A percentile compares a stretch with the other conserved stretches of the same genome.
These are phyloP conservation scores for Pleurotus eryngii DNA, from an alignment of 768 basidiomycete species.

Conservation along the genomic window DNA sequence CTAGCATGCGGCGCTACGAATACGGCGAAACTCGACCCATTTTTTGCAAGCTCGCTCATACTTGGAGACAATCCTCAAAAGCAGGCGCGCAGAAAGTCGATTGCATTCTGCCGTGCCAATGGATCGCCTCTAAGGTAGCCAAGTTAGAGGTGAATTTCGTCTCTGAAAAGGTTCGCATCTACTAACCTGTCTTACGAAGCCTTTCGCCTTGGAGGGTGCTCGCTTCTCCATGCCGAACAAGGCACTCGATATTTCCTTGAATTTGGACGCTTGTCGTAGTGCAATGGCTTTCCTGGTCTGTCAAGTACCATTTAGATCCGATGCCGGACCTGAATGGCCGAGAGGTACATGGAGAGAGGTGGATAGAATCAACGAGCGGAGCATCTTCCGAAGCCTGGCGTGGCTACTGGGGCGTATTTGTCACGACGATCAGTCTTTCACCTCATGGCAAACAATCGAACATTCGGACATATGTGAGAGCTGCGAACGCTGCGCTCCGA, in stretches of 20 bases:
- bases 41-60: conserved; percentile 65
- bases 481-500: conserved; percentile 83
- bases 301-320: conserved; percentile 62
- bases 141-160: conserved; percentile 47
- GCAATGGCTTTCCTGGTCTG: conserved; percentile 82
- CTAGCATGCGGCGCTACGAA: conserved; percentile 71
- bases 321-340: conserved; percentile 81
- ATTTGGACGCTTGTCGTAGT: conserved; percentile 62
- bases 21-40: conserved; percentile 80
- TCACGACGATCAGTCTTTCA: conserved; percentile 62
- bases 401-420: conserved; percentile 88
- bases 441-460: conserved; percentile 62
- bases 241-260: conserved; percentile 45
- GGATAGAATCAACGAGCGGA: conserved; percentile 82
- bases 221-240: conserved; percentile 62
- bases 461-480: conserved; percentile 41
- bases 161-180: neutral
- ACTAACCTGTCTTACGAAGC: conserved; percentile 30
- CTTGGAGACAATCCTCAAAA: conserved; percentile 72
- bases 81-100: conserved; percentile 46
- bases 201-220: conserved; percentile 48
- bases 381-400: conserved; percentile 74
- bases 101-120: conserved; percentile 61
- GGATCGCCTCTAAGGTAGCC: conserved; percentile 51
- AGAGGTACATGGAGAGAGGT: conserved; percentile 71